phyloP scores from a whole-genome alignment of 2,329 filamentous ascomycete species.

The Diaporthe sp. region DNA sequence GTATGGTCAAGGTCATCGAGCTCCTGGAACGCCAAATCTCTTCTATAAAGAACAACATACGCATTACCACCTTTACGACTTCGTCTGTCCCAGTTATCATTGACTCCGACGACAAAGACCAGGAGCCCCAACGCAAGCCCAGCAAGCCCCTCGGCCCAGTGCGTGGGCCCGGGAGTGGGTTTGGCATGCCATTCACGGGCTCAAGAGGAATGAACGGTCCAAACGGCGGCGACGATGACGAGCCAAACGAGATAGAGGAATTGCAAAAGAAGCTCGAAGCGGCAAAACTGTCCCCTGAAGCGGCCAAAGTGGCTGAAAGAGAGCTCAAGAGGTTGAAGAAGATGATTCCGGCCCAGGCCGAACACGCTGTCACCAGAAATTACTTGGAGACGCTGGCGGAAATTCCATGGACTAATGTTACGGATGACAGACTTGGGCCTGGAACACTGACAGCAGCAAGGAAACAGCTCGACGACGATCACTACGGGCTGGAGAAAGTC shows the following conservation, averaged over 20 bases:
- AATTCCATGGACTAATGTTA: slow-evolving; percentile 89
- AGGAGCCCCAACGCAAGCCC: slow-evolving; percentile 53
- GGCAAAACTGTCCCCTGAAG: slow-evolving; percentile 84
- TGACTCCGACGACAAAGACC: slow-evolving; percentile 65
- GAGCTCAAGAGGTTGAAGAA: slow-evolving; percentile 90
- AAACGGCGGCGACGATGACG: slow-evolving; percentile 75
- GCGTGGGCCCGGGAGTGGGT: slow-evolving; percentile 38
- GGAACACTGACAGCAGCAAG: slow-evolving; percentile 83
- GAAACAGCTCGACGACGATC: slow-evolving; percentile 93
- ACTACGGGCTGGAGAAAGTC: slow-evolving; percentile 95
- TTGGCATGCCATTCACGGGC: slow-evolving; percentile 44
- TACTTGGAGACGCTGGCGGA: slow-evolving; percentile 95
- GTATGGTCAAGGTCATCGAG: slow-evolving; percentile 85
- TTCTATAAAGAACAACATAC: slow-evolving; percentile 86
- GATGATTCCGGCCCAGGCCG: slow-evolving; percentile 96
- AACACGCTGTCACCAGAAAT: slow-evolving; percentile 92
- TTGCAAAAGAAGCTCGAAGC: slow-evolving; percentile 87
- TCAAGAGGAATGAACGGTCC: slow-evolving; percentile 46
- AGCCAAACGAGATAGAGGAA: slow-evolving; percentile 90
- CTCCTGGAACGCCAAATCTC: slow-evolving; percentile 85
- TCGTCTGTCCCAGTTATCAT: slow-evolving; percentile 70
- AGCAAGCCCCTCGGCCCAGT: slow-evolving; percentile 42
- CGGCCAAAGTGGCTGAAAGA: slow-evolving; percentile 88
- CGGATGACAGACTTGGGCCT: slow-evolving; percentile 85
- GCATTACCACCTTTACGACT: slow-evolving; percentile 81